Conservation (phyloP, 2,329 filamentous ascomycete species). For the Trichoderma atrobrunneum region DNA sequence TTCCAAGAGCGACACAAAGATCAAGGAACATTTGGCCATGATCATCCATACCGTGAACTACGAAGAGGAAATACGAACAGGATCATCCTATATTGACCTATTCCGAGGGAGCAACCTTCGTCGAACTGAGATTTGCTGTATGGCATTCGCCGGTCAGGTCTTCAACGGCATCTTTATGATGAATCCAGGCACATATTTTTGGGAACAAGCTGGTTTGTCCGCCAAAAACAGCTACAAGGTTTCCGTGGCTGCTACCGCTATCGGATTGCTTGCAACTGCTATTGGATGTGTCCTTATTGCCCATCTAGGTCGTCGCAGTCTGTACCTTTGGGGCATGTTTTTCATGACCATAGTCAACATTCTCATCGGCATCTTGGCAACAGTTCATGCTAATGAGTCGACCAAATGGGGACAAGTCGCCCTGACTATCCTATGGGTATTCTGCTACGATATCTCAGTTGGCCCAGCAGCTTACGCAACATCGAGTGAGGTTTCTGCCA, state of each 20-base stretch:
- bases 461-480: slow-evolving; percentile 54
- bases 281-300: slow-evolving; percentile 42
- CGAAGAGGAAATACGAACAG: slow-evolving; percentile 35
- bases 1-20: background rate
- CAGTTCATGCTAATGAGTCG: slow-evolving; percentile 43
- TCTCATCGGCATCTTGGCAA: slow-evolving; percentile 37
- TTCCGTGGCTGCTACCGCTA: slow-evolving; percentile 8
- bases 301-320: slow-evolving; percentile 43
- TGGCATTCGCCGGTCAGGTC: slow-evolving; percentile 7
- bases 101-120: slow-evolving; percentile 45
- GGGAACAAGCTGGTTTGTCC: slow-evolving; percentile 8
- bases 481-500: slow-evolving; percentile 52
- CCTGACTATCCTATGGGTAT: slow-evolving; percentile 46
- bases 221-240: slow-evolving; percentile 14
- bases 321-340: slow-evolving; percentile 44
- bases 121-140: slow-evolving; percentile 48
- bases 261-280: slow-evolving; percentile 36
- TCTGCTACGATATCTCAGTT: slow-evolving; percentile 47
- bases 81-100: slow-evolving; percentile 42
- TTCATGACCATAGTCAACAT: slow-evolving; percentile 33
- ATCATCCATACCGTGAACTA: slow-evolving; percentile 43
- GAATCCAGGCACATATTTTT: slow-evolving; percentile 15
- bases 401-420: slow-evolving; percentile 42
- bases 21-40: slow-evolving; percentile 32
- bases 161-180: slow-evolving; percentile 14